phyloP scores from a whole-genome alignment of 2,329 filamentous ascomycete species.

The Beauveria scarabaeidicola region DNA sequence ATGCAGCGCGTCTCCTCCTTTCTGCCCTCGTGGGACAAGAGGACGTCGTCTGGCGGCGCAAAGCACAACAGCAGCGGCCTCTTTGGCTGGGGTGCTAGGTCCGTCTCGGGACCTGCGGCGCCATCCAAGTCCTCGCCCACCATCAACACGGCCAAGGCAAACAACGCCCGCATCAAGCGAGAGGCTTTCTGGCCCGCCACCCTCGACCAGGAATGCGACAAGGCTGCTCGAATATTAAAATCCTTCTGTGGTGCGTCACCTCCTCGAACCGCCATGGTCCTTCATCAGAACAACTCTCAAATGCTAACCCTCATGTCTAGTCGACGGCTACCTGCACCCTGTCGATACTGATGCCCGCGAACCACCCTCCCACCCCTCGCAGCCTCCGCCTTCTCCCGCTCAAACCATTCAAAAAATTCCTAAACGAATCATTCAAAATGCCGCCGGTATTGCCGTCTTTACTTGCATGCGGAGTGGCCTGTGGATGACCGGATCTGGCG shows the following conservation, averaged over 20 bases:
- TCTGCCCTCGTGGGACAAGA: constrained; percentile 38
- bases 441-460: constrained; percentile 86
- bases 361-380: constrained; percentile 19
- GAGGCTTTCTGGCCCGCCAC: constrained; percentile 82
- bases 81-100: constrained; percentile 42
- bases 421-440: constrained; percentile 73
- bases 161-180: constrained; percentile 25
- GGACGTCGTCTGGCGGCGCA: constrained; percentile 25
- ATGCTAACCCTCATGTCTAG: constrained; percentile 26
- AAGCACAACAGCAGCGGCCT: constrained; percentile 24
- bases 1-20: constrained; percentile 38
- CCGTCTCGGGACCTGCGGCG: constrained; percentile 23
- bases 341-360: constrained; percentile 27
- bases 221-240: constrained; percentile 79
- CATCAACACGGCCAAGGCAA: constrained; percentile 28
- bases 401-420: constrained; percentile 73
- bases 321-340: constrained; percentile 47
- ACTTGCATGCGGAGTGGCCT: constrained; percentile 91
- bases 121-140: constrained; percentile 19
- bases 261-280: not conserved
- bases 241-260: constrained; percentile 71
- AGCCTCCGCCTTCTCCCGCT: constrained; percentile 39
- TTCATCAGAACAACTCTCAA: constrained; percentile 3
- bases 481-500: constrained; percentile 85
- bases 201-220: constrained; percentile 83